Evolutionary conservation across 495 filamentous ascomycete species (phyloP).

Genomic region (Penicillium longicatenatum): DNA sequence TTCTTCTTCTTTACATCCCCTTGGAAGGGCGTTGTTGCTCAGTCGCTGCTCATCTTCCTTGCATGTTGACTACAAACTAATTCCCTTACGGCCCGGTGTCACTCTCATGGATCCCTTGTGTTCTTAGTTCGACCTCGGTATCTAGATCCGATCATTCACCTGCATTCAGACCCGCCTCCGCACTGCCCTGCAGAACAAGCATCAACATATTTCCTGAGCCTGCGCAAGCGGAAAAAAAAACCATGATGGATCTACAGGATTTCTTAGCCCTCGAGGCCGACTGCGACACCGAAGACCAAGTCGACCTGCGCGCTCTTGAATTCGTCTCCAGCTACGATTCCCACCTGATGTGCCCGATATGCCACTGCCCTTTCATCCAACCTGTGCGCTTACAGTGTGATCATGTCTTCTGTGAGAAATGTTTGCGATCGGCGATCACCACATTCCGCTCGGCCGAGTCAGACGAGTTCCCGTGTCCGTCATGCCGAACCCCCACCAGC

Average conservation of each 20-base stretch:
- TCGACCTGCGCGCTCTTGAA: slow-evolving; percentile 72
- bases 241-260: slow-evolving; percentile 37
- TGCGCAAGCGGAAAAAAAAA: background rate
- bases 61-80: background rate
- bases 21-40: background rate
- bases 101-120: slow-evolving; percentile 25
- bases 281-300: slow-evolving; percentile 32
- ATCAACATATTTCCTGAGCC: background rate
- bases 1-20: slow-evolving; percentile 7
- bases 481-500: slow-evolving; percentile 44
- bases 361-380: slow-evolving; percentile 70
- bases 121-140: slow-evolving; percentile 25
- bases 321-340: slow-evolving; percentile 70
- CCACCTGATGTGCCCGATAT: slow-evolving; percentile 83
- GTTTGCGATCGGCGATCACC: slow-evolving; percentile 62
- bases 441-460: slow-evolving; percentile 39
- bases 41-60: background rate
- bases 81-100: slow-evolving; percentile 10
- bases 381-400: slow-evolving; percentile 75
- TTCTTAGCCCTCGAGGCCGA: slow-evolving; percentile 37
- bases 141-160: slow-evolving; percentile 17
- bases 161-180: slow-evolving; percentile 14
- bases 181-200: slow-evolving; percentile 5
- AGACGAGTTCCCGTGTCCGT: slow-evolving; percentile 48
- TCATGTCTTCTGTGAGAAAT: slow-evolving; percentile 74